Base-by-base conservation (phyloP, 2,329 filamentous ascomycete species). In the Ophiostoma ulmi region DNA sequence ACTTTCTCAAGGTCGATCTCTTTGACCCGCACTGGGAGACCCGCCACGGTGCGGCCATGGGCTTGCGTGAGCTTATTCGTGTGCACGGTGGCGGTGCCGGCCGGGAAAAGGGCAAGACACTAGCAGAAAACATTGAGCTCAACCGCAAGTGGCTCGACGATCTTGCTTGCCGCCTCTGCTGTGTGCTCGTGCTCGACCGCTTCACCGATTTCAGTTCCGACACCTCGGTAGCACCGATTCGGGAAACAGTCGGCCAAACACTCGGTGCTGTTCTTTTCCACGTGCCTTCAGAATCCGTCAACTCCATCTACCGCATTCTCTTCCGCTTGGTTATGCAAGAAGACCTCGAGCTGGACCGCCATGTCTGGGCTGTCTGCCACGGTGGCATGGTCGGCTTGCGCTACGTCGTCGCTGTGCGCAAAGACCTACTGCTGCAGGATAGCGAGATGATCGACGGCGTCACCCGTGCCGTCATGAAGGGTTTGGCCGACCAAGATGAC, bases 201-300 rank as follows among this genome's bases (percentile, higher is more conserved):
- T 99, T 99, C 77, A 96, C 94, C 71, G 95, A 99, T 78, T 99
- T 97, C 81, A 95, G 96, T 72, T 97, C 94, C 5, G 95, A 99
- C 79, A 99, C 93, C 69, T 97, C 96, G 0, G 93, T 99, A 58
- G 95, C 95, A 0, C 95, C 95, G 0, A 97, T 99, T 74, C 87
- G 95, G 74, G 95, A 99, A 81, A 97, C 94, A 0, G 92, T 97
- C 58, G 95, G 95, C 65, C 95, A 99, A 80, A 94, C 94, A 2
- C 84, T 99, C 17, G 96, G 94, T 75, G 93, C 94, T 14, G 88
- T 96, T 17, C 83, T 99, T 70, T 93, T 92, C 74, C 93, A 97
- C 78, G 85, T 99, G 7, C 89, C 93, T 0, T 83, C 90, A 1
- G 83, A 86, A 20, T 94, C 92, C 4, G 94, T 99, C 35, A 87